Conservation (phyloP, 129 eudicot genomes). For the Saposhnikovia divaricata region DNA sequence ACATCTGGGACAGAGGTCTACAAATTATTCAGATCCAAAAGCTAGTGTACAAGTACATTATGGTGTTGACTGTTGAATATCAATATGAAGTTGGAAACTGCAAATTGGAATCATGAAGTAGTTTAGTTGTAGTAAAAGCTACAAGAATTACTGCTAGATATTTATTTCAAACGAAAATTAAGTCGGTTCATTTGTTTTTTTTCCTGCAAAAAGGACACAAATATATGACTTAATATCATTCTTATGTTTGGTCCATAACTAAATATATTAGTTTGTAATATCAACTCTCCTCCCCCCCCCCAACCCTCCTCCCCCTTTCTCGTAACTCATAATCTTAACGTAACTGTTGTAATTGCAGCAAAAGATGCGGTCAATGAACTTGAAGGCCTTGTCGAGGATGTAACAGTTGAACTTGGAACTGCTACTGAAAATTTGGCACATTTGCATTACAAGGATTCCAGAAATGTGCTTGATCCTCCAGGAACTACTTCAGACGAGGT, state of each 20-base stretch:
- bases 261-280: too few relatives aligned
- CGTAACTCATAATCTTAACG: not conserved
- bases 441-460: conserved; percentile 18
- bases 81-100: not conserved
- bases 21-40: not conserved
- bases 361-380: conserved; percentile 47
- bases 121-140: not conserved
- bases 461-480: conserved; percentile 12
- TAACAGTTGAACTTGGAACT: conserved; percentile 25
- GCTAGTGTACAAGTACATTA: not conserved
- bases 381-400: conserved; percentile 44
- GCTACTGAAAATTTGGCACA: conserved; percentile 15
- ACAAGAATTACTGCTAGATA: not conserved
- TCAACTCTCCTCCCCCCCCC: too few relatives aligned
- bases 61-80: not conserved
- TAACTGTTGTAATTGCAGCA: conserved; percentile 31
- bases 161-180: not conserved
- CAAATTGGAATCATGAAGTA: not conserved
- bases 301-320: too few relatives aligned
- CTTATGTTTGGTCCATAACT: not conserved
- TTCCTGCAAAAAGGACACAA: not conserved
- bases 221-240: too few relatives aligned
- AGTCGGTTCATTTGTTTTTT: not conserved
- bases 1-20: not conserved
- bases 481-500: conserved; percentile 26